Base-by-base conservation (phyloP, 768 basidiomycete genomes). In the Sarcomyxa edulis region DNA sequence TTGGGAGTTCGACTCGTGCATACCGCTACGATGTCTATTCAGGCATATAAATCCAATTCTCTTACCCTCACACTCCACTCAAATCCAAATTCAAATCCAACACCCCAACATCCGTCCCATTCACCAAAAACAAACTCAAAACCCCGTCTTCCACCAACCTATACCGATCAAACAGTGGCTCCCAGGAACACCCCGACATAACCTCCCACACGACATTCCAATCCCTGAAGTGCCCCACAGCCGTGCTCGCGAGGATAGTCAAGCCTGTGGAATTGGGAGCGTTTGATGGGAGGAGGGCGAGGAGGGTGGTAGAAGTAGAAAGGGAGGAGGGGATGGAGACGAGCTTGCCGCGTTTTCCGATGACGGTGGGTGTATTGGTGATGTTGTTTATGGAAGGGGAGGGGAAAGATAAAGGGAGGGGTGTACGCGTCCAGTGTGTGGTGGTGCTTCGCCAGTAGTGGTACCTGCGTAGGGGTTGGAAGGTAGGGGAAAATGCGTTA, bases 291-390 rank as follows among this genome's bases (percentile, higher is more conserved):
- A 63, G 43, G 22, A 61, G 45, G 8, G 55, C 55, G 18, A 62
- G 46, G 2, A 63, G 43, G 7, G 43, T 48, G 11, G 39, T 12
- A 12, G 18, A 21, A 11, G 37, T 5, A 9, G 30, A 4, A 12
- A 9, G 21, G 15, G 28, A 15, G 21, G 34, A 32, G 4, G 45
- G 37, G 26, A 43, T 37, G 6, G 46, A 37, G 24, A 51, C 56
- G 26, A 63, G 49, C 43, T 63, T 65, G 21, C 61, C 63, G 40
- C 61, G 56, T 40, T 66, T 64, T 23, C 64, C 62, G 44, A 59
- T 63, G 24, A 59, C 57, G 3, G 59, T 62, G 1, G 59, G 59
- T 9, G 60, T 61, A 20, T 44, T 49, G 5, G 62, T 64, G 30
- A 63, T 51, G 51, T 63, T 65, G 43, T 62, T 58, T n/a, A n/a